Conservation (phyloP, 768 basidiomycete genomes). For the Naganishia antarctica region DNA sequence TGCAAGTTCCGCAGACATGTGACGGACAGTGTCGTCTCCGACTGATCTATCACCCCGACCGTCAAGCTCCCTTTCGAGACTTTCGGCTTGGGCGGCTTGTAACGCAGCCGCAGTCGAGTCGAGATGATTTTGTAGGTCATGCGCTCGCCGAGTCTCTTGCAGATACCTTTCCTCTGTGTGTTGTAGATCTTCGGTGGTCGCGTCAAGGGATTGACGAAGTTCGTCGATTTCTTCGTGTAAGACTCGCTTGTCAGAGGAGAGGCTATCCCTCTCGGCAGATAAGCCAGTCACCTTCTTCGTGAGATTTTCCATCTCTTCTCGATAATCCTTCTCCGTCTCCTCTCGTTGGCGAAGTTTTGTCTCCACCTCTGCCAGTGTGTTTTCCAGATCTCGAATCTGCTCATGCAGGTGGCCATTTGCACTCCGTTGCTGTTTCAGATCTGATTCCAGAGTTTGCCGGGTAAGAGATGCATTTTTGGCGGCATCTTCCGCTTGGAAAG, state of each 20-base stretch:
- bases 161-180: constrained; percentile 9
- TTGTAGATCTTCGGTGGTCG: not conserved
- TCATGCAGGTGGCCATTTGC: not conserved
- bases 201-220: not conserved
- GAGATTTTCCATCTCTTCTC: not conserved
- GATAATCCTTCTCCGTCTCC: not conserved
- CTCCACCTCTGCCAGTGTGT: not conserved
- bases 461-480: constrained; percentile 2
- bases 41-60: not conserved
- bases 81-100: not conserved
- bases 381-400: not conserved
- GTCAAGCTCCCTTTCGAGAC: not conserved
- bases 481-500: constrained; percentile 12
- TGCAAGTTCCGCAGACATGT: not conserved
- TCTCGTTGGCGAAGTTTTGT: not conserved
- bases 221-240: not conserved
- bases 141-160: not conserved
- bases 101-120: not conserved
- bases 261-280: not conserved
- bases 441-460: not conserved
- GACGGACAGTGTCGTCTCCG: not conserved
- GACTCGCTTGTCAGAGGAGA: not conserved
- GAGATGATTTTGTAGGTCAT: not conserved
- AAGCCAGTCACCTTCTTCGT: not conserved
- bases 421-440: not conserved